Percentiles rank a stretch among this genome's conserved stretches.
phyloP scores from a whole-genome alignment of 129 eudicot species.

The Sambucus nigra region DNA sequence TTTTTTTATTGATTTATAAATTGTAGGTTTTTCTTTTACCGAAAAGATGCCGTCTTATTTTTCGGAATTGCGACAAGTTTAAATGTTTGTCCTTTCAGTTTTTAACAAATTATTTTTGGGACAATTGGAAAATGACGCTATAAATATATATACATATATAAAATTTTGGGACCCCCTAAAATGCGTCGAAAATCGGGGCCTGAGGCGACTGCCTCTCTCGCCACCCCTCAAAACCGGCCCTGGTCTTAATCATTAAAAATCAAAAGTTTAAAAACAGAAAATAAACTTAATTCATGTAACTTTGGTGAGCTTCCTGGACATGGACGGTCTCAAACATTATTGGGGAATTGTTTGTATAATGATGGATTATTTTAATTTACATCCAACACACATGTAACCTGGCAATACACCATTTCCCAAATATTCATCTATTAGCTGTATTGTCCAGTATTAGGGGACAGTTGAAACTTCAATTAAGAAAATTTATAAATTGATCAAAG shows the following conservation, averaged over 20 bases:
- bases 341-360: constrained; percentile 9
- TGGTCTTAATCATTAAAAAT: too few relatives aligned
- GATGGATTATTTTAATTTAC: constrained; percentile 15
- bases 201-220: too few relatives aligned
- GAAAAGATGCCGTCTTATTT: too few relatives aligned
- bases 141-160: too few relatives aligned
- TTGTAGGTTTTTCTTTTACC: too few relatives aligned
- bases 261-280: neutral
- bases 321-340: constrained; percentile 11
- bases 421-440: constrained; percentile 43
- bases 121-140: too few relatives aligned
- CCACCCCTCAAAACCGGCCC: too few relatives aligned
- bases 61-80: too few relatives aligned
- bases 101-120: too few relatives aligned
- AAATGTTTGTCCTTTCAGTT: too few relatives aligned
- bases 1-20: too few relatives aligned
- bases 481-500: neutral
- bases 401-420: constrained; percentile 24
- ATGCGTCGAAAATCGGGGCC: neutral
- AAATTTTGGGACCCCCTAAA: neutral
- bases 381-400: neutral
- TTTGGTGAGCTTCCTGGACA: constrained; percentile 4
- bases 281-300: neutral
- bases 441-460: constrained; percentile 44
- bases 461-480: constrained; percentile 36